Evolutionary conservation across 768 basidiomycete genomes (phyloP).

Genomic region (Myochromella boudieri): DNA sequence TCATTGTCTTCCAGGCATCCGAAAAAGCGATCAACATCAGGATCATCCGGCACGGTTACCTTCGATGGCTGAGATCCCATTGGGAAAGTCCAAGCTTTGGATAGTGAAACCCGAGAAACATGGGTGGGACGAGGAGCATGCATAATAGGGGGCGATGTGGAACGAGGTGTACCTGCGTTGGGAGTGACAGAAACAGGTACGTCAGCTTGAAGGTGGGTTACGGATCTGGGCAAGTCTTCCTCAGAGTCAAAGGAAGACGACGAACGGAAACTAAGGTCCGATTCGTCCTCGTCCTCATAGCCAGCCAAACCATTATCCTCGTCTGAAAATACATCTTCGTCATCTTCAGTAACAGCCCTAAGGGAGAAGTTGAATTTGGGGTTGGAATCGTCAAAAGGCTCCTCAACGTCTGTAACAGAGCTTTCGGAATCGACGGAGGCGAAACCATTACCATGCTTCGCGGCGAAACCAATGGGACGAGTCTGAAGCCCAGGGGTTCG

Average conservation of each 20-base stretch:
- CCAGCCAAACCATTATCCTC: slow-evolving; percentile 58
- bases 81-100: slow-evolving; percentile 74
- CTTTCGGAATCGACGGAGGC: slow-evolving; percentile 65
- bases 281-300: slow-evolving; percentile 72
- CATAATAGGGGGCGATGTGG: slow-evolving; percentile 17
- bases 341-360: slow-evolving; percentile 60
- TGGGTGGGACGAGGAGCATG: slow-evolving; percentile 30
- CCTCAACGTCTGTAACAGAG: slow-evolving; percentile 71
- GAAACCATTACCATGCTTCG: slow-evolving; percentile 50
- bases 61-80: slow-evolving; percentile 24
- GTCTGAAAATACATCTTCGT: slow-evolving; percentile 39
- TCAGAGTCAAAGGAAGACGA: slow-evolving; percentile 57
- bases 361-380: slow-evolving; percentile 45
- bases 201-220: slow-evolving; percentile 26
- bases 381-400: slow-evolving; percentile 39
- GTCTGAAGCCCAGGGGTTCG: slow-evolving; percentile 29
- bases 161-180: slow-evolving; percentile 21
- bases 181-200: slow-evolving; percentile 19
- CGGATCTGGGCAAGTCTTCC: slow-evolving; percentile 43
- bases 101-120: slow-evolving; percentile 42
- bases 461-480: slow-evolving; percentile 21
- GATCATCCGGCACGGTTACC: slow-evolving; percentile 23
- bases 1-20: slow-evolving; percentile 64
- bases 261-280: slow-evolving; percentile 46
- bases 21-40: slow-evolving; percentile 74